phyloP scores from a whole-genome alignment of 23 red algal species.

The Gracilaria caudata region DNA sequence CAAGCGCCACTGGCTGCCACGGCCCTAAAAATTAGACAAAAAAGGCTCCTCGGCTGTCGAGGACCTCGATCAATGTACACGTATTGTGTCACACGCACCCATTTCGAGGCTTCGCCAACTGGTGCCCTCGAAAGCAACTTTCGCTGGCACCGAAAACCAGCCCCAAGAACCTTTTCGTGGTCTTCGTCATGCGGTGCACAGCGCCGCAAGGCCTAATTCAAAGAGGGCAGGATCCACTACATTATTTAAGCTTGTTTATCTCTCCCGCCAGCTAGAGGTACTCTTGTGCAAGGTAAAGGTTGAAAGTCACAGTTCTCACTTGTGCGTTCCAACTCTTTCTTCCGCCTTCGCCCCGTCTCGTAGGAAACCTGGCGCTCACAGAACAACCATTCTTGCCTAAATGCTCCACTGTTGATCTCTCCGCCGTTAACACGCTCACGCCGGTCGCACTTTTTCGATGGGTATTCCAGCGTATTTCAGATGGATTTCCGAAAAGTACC shows the following conservation, averaged over 20 bases:
- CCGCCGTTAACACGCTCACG: not conserved
- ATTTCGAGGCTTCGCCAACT: no score
- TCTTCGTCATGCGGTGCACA: no score
- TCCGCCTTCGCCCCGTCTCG: not conserved
- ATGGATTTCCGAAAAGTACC: constrained; percentile 86
- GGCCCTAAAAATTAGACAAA: no score
- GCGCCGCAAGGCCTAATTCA: no score
- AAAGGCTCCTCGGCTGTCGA: no score
- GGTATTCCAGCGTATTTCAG: constrained; percentile 96
- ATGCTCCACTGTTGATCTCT: not conserved
- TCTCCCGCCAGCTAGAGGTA: not conserved
- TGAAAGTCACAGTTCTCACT: not conserved
- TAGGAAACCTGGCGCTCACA: not conserved
- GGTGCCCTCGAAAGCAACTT: no score
- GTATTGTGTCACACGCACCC: no score
- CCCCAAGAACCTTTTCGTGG: no score
- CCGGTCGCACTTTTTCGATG: constrained; percentile 46
- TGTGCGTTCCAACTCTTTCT: not conserved
- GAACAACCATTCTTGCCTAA: not conserved
- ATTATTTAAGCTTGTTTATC: not conserved
- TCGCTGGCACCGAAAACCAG: no score
- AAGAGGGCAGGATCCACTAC: not conserved
- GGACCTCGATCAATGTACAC: no score
- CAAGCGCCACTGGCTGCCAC: no score
- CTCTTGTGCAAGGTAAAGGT: not conserved